Base-by-base conservation (phyloP, 257 asterid genomes). In the Schizonepeta tenuifolia region DNA sequence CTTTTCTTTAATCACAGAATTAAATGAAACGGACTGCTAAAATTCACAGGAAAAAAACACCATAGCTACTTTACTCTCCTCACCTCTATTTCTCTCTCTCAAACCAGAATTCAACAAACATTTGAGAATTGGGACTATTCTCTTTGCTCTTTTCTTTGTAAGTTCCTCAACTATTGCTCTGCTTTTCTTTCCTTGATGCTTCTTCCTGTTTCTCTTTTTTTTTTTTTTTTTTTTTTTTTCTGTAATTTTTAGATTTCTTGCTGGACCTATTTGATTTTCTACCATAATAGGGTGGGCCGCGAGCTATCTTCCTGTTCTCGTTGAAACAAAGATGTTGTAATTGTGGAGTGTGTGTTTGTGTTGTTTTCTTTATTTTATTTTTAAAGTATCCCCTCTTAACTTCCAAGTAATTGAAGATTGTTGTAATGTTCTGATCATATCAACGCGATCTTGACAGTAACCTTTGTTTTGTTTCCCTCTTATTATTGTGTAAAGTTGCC, bases 11-110 rank as follows among this genome's bases (percentile, higher is more conserved):
- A 66, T 20, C 18, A 40, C 58, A 41, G 28, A 54, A 74, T 43
- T 36, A 69, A 75, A 69, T 61, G 54, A 53, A 38, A 69, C 36
- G 26, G 10, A 38, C 43, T 15, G 26, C 15, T 69, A 24, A 17
- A 35, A 47, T 60, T 47, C 70, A 43, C 20, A 11, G 59, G 33
- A 36, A 58, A 59, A 36, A 58, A 59, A 67, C 58, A 75, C 21
- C 56, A 33, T 24, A 38, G 56, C 51, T 75, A 7, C 75, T 75
- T 69, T 68, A 58, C 69, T 51, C 64, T 50, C 64, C 38, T 6
- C 72, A 9, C 47, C 24, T 47, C 18, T 22, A 17, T 53, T 36
- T 18, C 71, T 5, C 49, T 46, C 59, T 13, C 57, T 40, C 53
- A 51, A 40, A 4, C 14, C n/a, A 47, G 44, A 26, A 57, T 35